phyloP scores from a whole-genome alignment of 768 basidiomycete genomes.

The Leccinellum luteum region DNA sequence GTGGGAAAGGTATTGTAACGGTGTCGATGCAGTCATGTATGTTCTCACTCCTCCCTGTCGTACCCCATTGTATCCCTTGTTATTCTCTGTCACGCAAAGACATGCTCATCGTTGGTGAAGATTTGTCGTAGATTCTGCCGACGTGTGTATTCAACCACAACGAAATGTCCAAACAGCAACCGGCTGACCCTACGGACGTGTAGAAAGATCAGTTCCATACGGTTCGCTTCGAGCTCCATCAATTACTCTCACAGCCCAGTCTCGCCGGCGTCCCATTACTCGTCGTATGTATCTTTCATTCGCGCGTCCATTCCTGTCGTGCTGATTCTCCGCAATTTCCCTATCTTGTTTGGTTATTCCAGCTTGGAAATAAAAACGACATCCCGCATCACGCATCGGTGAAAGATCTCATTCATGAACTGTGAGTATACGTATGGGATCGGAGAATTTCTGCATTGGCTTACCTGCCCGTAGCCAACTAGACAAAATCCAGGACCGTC shows the following conservation, averaged over 20 bases:
- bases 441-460: slow-evolving; percentile 17
- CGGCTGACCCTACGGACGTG: slow-evolving; percentile 2
- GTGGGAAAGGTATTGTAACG: slow-evolving; percentile 94
- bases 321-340: not conserved
- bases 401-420: slow-evolving; percentile 75
- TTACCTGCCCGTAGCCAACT: slow-evolving; percentile 42
- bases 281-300: slow-evolving; percentile 52
- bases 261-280: slow-evolving; percentile 75
- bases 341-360: not conserved
- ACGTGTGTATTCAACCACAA: slow-evolving; percentile 51
- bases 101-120: slow-evolving; percentile 40
- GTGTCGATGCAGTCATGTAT: slow-evolving; percentile 90
- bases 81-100: not conserved
- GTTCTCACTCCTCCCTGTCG: slow-evolving; percentile 22
- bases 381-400: slow-evolving; percentile 71
- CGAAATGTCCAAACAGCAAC: not conserved
- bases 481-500: slow-evolving; percentile 74
- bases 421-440: slow-evolving; percentile 44
- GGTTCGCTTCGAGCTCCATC: slow-evolving; percentile 81
- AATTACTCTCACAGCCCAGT: slow-evolving; percentile 64
- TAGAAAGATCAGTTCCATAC: slow-evolving; percentile 82
- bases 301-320: not conserved
- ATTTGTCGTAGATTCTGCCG: slow-evolving; percentile 89
- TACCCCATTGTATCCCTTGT: no score
- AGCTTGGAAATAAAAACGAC: slow-evolving; percentile 96